These are phyloP conservation scores for Trypanosoma lewisi DNA, from an alignment of 208 protist species.

Conservation along the genomic window DNA sequence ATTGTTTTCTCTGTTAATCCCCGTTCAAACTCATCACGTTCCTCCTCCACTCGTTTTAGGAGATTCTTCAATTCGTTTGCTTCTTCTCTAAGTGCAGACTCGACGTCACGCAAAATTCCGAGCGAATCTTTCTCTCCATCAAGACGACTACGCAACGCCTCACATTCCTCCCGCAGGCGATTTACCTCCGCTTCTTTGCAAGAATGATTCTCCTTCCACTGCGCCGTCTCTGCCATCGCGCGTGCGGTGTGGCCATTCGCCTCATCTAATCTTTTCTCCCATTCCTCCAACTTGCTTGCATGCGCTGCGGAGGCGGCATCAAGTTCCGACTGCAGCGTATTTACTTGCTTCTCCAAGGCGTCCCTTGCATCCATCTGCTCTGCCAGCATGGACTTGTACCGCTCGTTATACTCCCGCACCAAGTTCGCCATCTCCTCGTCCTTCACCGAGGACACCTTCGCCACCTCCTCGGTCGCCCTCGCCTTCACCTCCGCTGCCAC, in stretches of 20 bases:
- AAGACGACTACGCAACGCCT: constrained; percentile 17
- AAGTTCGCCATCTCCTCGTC: constrained; percentile 69
- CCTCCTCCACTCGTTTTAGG: constrained; percentile 18
- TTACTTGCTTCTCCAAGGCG: constrained; percentile 51
- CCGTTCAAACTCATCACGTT: constrained; percentile 2
- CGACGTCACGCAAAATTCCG: constrained; percentile 14
- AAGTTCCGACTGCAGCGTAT: constrained; percentile 20
- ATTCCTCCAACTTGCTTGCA: constrained; percentile 25
- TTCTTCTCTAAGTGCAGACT: constrained; percentile 14
- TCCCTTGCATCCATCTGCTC: constrained; percentile 87
- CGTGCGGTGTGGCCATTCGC: not conserved
- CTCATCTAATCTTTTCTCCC: constrained; percentile 8
- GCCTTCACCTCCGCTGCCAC: constrained; percentile 32
- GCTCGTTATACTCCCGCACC: constrained; percentile 91
- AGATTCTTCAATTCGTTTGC: constrained; percentile 18
- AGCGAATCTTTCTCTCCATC: constrained; percentile 19
- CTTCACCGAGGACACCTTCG: constrained; percentile 41
- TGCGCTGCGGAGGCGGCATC: constrained; percentile 43
- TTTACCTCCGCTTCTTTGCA: constrained; percentile 11
- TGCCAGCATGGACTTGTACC: constrained; percentile 91
- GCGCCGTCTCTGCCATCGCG: constrained; percentile 6
- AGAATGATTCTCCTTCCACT: constrained; percentile 13
- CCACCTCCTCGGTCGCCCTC: constrained; percentile 35
- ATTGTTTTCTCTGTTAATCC: constrained; percentile 21
- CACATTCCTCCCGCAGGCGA: constrained; percentile 11